A percentile compares a stretch with the other conserved stretches of the same genome.
Conservation (phyloP, 805 yeast species). For the Blastobotrys chiropterorum region DNA sequence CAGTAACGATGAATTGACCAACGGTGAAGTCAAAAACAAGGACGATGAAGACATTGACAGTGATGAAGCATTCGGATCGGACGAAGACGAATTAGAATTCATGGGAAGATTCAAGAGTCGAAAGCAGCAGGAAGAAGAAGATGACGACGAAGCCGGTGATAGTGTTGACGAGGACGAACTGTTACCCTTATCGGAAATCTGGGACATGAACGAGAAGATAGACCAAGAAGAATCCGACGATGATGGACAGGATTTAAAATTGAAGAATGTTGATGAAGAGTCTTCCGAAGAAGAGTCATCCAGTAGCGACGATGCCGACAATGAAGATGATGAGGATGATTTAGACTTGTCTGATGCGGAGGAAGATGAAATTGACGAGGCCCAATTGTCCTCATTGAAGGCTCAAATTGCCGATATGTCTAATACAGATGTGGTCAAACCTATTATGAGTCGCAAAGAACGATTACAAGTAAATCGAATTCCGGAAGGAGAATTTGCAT, state of each 20-base stretch:
- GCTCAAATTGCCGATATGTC: conserved; percentile 28
- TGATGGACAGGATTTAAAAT: conserved; percentile 15
- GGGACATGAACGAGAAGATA: conserved; percentile 82
- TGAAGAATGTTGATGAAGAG: conserved; percentile 21
- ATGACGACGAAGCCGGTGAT: conserved; percentile 56
- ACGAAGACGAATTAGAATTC: conserved; percentile 49
- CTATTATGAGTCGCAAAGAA: conserved; percentile 36
- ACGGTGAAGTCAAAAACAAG: conserved; percentile 29
- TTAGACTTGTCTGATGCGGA: conserved; percentile 24
- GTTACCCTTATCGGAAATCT: conserved; percentile 74
- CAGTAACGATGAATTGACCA: conserved; percentile 23
- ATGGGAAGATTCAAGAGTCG: conserved; percentile 8
- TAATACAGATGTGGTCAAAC: conserved; percentile 25
- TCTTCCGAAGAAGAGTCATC: too few species aligned
- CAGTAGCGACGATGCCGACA: conserved; percentile 14
- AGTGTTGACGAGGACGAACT: conserved; percentile 74
- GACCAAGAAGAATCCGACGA: too few species aligned
- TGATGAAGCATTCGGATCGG: conserved; percentile 84
- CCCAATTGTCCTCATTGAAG: conserved; percentile 40
- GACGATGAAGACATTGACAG: conserved; percentile 56
- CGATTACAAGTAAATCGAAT: conserved; percentile 47
- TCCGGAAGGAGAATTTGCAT: conserved; percentile 62
- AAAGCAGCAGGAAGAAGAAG: conserved; percentile 31
- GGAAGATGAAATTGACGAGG: conserved; percentile 38
- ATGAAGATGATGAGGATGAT: conserved; percentile 16